Conservation (phyloP, 768 basidiomycete genomes). For the Rhizopogon rudus region DNA sequence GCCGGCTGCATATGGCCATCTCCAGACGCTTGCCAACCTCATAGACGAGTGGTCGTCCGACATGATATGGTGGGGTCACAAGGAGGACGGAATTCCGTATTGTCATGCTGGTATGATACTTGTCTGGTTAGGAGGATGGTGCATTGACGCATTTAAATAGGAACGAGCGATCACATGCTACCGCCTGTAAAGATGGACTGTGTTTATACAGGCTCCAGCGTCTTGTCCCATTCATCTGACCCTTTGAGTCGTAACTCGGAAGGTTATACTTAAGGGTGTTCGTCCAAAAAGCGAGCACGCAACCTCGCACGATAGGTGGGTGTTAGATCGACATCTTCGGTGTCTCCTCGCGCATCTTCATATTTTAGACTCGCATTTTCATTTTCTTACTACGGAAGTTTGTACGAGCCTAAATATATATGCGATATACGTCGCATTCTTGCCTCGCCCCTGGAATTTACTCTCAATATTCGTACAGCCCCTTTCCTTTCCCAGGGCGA, state of each 20-base stretch:
- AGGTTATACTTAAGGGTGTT: too few species aligned
- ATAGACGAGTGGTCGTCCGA: constrained; percentile 12
- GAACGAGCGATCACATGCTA: constrained; percentile 19
- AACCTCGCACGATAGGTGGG: too few species aligned
- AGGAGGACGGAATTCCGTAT: constrained; percentile 2
- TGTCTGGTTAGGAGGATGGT: neutral
- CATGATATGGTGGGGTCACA: constrained; percentile 26
- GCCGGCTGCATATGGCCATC: constrained; percentile 27
- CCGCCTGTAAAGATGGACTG: constrained; percentile 14
- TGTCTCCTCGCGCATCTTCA: neutral
- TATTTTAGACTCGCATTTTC: too few species aligned
- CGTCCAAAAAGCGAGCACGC: too few species aligned
- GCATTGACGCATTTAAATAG: constrained; percentile 1
- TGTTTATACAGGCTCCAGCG: constrained; percentile 10
- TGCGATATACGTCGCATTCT: too few species aligned
- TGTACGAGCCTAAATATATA: too few species aligned
- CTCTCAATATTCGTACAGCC: too few species aligned
- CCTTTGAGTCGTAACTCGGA: too few species aligned
- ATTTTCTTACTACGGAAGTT: too few species aligned
- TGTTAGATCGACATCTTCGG: neutral
- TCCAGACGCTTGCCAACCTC: too few species aligned
- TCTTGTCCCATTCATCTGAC: neutral
- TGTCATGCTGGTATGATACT: constrained; percentile 15
- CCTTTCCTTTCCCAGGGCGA: too few species aligned
- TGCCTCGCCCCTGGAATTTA: too few species aligned